A percentile compares a stretch with the other conserved stretches of the same genome.
Evolutionary conservation across 805 yeast genomes (phyloP).

Genomic region (Kuraishia capsulata): DNA sequence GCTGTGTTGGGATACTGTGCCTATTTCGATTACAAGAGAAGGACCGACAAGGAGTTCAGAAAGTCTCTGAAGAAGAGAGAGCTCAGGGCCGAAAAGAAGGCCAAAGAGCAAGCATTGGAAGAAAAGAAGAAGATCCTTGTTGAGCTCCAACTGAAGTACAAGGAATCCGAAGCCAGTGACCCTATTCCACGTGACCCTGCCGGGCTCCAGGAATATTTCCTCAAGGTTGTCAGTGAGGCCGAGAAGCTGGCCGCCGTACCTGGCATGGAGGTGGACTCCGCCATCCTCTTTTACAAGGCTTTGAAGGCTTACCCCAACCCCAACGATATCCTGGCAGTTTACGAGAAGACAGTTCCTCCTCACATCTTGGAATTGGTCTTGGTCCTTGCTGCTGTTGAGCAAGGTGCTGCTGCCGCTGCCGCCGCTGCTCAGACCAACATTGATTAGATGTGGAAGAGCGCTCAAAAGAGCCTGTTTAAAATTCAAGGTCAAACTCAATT

Average conservation of each 20-base stretch:
- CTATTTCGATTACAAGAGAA: conserved; percentile 89
- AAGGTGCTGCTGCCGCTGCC: not conserved
- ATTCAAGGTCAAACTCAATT: not conserved
- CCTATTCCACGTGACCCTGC: conserved; percentile 67
- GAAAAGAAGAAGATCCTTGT: conserved; percentile 53
- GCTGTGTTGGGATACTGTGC: conserved; percentile 66
- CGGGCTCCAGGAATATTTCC: conserved; percentile 72
- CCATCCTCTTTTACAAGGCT: conserved; percentile 88
- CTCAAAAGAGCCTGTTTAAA: too few species aligned
- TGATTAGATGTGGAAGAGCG: not conserved
- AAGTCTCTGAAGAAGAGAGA: conserved; percentile 56
- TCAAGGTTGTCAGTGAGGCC: conserved; percentile 76
- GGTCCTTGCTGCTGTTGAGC: conserved; percentile 83
- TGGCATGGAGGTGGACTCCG: conserved; percentile 71
- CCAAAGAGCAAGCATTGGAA: conserved; percentile 44
- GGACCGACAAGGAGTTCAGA: conserved; percentile 77
- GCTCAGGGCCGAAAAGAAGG: conserved; percentile 49
- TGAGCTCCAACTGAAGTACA: conserved; percentile 51
- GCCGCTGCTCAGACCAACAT: not conserved
- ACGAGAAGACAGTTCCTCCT: conserved; percentile 82
- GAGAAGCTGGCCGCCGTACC: conserved; percentile 67
- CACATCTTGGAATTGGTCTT: conserved; percentile 76
- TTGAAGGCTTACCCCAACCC: conserved; percentile 92
- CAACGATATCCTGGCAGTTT: conserved; percentile 79
- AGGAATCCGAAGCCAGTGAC: conserved; percentile 52